A percentile compares a stretch with the other conserved stretches of the same genome.
Conservation (phyloP, 352 stramenopile species). For the Pythium insidiosum region DNA sequence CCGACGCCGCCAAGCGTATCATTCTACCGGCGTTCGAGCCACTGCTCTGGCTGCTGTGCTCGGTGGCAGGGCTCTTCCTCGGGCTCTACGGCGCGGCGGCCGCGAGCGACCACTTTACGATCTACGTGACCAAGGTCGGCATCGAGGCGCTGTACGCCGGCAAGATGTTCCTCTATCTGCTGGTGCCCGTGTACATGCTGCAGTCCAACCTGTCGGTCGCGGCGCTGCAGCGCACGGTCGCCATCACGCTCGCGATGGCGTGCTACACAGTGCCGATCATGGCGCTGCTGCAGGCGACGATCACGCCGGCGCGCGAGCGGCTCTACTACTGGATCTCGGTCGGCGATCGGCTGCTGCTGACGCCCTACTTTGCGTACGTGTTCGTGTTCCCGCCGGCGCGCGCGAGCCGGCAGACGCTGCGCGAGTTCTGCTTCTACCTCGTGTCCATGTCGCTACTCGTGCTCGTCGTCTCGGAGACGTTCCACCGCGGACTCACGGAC, state of each 20-base stretch:
- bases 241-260: conserved; percentile 34
- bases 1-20: conserved; percentile 41
- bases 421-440: conserved; percentile 52
- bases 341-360: conserved; percentile 19
- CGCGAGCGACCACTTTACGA: conserved; percentile 18
- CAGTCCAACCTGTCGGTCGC: conserved; percentile 46
- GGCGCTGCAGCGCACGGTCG: conserved; percentile 29
- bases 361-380: conserved; percentile 36
- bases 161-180: conserved; percentile 50
- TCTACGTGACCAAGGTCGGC: conserved; percentile 11
- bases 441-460: conserved; percentile 30
- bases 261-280: conserved; percentile 54
- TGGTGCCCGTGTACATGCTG: conserved; percentile 56
- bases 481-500: conserved; percentile 19
- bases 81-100: conserved; percentile 17
- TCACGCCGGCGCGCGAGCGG: neutral
- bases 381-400: conserved; percentile 31
- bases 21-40: conserved; percentile 69
- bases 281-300: conserved; percentile 17
- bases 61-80: conserved; percentile 20
- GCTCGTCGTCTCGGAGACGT: conserved; percentile 31
- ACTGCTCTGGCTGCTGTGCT: conserved; percentile 40
- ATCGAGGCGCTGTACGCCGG: conserved; percentile 44
- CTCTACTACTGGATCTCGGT: conserved; percentile 30
- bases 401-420: conserved; percentile 35